Base-by-base conservation (phyloP, 352 stramenopile genomes). In the Phytophthora palmivora region DNA sequence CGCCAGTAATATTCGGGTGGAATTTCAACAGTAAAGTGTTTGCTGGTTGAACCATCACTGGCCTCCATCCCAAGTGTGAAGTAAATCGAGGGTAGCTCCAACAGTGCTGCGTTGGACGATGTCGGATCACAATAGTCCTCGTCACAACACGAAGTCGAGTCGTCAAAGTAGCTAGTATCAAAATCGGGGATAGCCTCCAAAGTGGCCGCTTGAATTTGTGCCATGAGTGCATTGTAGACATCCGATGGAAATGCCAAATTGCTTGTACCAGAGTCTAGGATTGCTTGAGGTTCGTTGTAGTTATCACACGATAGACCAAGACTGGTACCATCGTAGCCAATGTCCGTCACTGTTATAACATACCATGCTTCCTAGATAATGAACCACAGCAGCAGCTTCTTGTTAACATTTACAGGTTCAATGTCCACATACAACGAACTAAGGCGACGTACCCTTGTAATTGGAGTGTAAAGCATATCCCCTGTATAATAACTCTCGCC, bases 1-100 rank as follows among this genome's bases (percentile, higher is more conserved):
- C 87, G 78, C 78, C 86, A 95, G 57, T 92, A 92, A 53, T 95
- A 94, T 58, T 90, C 74, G 4, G 87, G 83, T 26, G 87, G 87
- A 45, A 95, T 94, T 52, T 91, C 78, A 12, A 95, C 73, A 3
- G 79, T 92, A 32, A 92, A 83, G 46, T 92, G 82, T 28, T 85
- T 65, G 32, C 54, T 92, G 16, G 80, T 90, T n/a, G 70, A 75
- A 8, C 59, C 64, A 70, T 84, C 72, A 12, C 63, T 70, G 14
- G 67, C 61, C 43, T 89, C 60, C 43, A 92, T 67, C 4, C 80
- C 86, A 16, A 95, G 67, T 12, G 86, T 87, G 19, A 95, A 78
- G 60, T 89, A 91, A 52, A 95, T 91, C 1, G 84, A 89, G 11
- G 86, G 86, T 9, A 95, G 58, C 18, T 72, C 61, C n/a, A 92